Evolutionary conservation across 768 basidiomycete species (phyloP).

Genomic region (Pholiota microspora): DNA sequence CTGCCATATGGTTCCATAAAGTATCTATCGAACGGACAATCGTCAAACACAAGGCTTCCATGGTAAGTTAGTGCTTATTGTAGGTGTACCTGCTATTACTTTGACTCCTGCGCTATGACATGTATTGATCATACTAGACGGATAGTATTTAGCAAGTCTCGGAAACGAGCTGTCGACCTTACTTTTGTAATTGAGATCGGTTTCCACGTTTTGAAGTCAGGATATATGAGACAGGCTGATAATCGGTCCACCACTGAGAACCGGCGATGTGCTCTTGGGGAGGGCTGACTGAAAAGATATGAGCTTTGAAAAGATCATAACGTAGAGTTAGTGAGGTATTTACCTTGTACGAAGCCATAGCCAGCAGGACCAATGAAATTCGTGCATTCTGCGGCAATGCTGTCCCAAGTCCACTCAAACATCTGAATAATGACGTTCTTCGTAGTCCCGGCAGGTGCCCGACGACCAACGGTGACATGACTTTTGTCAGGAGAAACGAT

Average conservation of each 20-base stretch:
- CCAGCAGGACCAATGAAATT: slow-evolving; percentile 68
- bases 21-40: no score
- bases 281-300: slow-evolving; percentile 37
- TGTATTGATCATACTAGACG: slow-evolving; percentile 40
- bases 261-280: slow-evolving; percentile 59
- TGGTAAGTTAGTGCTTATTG: no score
- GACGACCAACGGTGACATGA: slow-evolving; percentile 10
- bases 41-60: no score
- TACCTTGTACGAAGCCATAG: slow-evolving; percentile 70
- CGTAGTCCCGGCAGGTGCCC: slow-evolving; percentile 23
- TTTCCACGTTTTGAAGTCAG: slow-evolving; percentile 66
- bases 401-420: slow-evolving; percentile 67
- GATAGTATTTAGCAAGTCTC: background rate
- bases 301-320: background rate
- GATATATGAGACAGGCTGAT: slow-evolving; percentile 66
- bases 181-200: slow-evolving; percentile 47
- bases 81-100: slow-evolving; percentile 45
- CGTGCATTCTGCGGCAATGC: slow-evolving; percentile 62
- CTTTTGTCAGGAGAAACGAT: background rate
- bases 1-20: slow-evolving; percentile 69
- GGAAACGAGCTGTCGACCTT: slow-evolving; percentile 7
- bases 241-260: slow-evolving; percentile 73
- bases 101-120: slow-evolving; percentile 57
- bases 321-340: background rate
- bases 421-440: slow-evolving; percentile 64